These are phyloP conservation scores for Ustilago xerochloae DNA, from an alignment of 1,284 basidiomycete genomes.

Conservation along the genomic window DNA sequence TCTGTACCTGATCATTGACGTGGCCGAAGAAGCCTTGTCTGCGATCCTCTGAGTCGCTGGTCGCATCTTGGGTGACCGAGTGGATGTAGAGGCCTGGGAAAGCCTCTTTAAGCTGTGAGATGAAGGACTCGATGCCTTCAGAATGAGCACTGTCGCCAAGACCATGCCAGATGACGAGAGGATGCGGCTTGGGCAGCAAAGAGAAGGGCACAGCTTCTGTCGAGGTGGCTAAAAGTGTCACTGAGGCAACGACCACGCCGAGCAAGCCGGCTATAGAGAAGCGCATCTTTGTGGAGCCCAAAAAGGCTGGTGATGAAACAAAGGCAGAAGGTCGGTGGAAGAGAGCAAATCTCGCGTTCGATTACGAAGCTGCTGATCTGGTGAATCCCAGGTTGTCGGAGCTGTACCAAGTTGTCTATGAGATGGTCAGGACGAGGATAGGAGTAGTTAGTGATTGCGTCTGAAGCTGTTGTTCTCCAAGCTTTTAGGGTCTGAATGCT, in stretches of 20 bases:
- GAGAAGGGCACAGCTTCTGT: constrained; percentile 26
- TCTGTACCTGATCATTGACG: constrained; percentile 77
- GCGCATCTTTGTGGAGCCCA: constrained; percentile 5
- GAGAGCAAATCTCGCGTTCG: background rate
- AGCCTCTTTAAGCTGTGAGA: constrained; percentile 75
- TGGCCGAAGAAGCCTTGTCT: constrained; percentile 83
- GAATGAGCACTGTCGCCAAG: constrained; percentile 76
- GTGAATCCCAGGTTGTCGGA: background rate
- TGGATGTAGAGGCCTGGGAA: constrained; percentile 89
- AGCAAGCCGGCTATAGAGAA: constrained; percentile 11
- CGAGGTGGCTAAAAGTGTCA: constrained; percentile 3
- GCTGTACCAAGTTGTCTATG: background rate
- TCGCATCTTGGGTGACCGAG: constrained; percentile 75
- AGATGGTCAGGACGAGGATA: background rate
- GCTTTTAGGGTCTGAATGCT: background rate
- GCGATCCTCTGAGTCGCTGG: constrained; percentile 78
- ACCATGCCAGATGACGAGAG: constrained; percentile 92
- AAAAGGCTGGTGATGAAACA: too few species aligned
- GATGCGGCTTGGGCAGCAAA: constrained; percentile 44
- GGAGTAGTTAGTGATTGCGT: too few species aligned
- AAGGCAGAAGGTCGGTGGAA: background rate
- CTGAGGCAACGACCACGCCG: constrained; percentile 6
- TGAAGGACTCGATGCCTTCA: constrained; percentile 74
- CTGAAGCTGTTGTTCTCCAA: too few species aligned
- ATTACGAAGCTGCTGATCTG: background rate